These are phyloP conservation scores for Ogataea ramenticola DNA, from an alignment of 805 yeast species.

Conservation along the genomic window DNA sequence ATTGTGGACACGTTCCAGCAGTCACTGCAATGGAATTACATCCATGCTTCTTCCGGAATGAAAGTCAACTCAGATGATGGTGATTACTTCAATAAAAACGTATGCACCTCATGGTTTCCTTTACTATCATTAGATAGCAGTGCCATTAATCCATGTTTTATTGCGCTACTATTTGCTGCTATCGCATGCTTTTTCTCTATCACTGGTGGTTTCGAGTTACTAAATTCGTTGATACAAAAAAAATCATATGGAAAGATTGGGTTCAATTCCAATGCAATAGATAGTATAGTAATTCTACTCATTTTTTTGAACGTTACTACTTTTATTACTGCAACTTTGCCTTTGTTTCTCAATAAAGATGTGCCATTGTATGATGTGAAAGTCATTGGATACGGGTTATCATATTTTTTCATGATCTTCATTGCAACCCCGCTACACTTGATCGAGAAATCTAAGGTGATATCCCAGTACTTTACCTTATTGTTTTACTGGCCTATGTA, in stretches of 20 bases:
- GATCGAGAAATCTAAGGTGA: slow-evolving; percentile 34
- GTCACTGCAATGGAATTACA: not conserved
- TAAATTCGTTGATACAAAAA: slow-evolving; percentile 1
- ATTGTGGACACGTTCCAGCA: not conserved
- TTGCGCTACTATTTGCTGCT: slow-evolving; percentile 11
- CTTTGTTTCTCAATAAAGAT: slow-evolving; percentile 1
- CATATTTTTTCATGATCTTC: not conserved
- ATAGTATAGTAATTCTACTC: slow-evolving; percentile 6
- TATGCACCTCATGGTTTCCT: slow-evolving; percentile 13
- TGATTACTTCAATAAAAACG: not conserved
- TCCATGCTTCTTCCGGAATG: not conserved
- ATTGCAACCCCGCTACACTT: slow-evolving; percentile 35
- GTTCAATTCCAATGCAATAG: slow-evolving; percentile 10
- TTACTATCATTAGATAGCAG: slow-evolving; percentile 15
- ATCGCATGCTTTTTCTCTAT: slow-evolving; percentile 7
- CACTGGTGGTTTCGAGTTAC: slow-evolving; percentile 16
- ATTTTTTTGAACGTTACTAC: slow-evolving; percentile 6
- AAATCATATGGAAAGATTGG: slow-evolving; percentile 1
- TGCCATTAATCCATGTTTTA: slow-evolving; percentile 25
- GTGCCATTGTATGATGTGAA: not conserved
- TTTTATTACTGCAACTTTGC: slow-evolving; percentile 4
- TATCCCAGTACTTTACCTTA: slow-evolving; percentile 31
- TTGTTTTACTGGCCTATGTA: slow-evolving; percentile 34
- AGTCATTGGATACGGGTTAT: not conserved
- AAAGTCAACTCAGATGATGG: not conserved